Percentiles rank a stretch among this genome's conserved stretches.
Conservation (phyloP, 768 basidiomycete genomes). For the Tulasnella sp. region DNA sequence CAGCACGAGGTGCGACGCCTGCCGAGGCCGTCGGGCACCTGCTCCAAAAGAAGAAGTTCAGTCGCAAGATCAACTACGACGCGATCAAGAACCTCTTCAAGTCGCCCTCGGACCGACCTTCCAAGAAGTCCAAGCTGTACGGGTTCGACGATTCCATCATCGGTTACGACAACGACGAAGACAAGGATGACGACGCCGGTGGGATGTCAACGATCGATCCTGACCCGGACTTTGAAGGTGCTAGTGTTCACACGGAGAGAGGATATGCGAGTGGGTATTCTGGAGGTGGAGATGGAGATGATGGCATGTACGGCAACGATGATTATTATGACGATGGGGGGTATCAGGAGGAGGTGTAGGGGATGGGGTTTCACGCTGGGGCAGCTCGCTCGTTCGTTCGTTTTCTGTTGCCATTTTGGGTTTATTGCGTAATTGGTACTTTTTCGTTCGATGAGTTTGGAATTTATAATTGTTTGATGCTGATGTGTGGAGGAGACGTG, state of each 20-base stretch:
- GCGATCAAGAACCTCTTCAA: slow-evolving; percentile 78
- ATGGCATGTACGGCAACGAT: not conserved
- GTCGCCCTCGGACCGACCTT: not conserved
- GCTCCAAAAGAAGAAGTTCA: slow-evolving; percentile 79
- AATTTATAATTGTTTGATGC: not conserved
- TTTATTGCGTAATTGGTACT: not conserved
- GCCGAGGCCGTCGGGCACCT: slow-evolving; percentile 78
- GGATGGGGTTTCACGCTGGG: not conserved
- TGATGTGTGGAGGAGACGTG: not conserved
- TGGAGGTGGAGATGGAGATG: slow-evolving; percentile 8
- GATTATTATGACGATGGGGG: slow-evolving; percentile 1
- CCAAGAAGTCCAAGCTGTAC: slow-evolving; percentile 13
- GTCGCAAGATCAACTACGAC: slow-evolving; percentile 92
- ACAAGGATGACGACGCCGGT: slow-evolving; percentile 37
- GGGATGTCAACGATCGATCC: slow-evolving; percentile 20
- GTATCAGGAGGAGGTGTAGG: not conserved
- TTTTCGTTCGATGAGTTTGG: not conserved
- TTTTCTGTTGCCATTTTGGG: not conserved
- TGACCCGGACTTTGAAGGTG: not conserved
- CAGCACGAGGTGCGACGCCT: slow-evolving; percentile 67
- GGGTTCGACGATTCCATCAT: slow-evolving; percentile 2
- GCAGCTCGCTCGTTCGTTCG: not conserved
- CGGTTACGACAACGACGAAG: slow-evolving; percentile 37
- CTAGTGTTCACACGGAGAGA: not conserved
- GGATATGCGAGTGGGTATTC: slow-evolving; percentile 9